phyloP scores from a whole-genome alignment of 768 basidiomycete species.

The Tulasnella sp. region DNA sequence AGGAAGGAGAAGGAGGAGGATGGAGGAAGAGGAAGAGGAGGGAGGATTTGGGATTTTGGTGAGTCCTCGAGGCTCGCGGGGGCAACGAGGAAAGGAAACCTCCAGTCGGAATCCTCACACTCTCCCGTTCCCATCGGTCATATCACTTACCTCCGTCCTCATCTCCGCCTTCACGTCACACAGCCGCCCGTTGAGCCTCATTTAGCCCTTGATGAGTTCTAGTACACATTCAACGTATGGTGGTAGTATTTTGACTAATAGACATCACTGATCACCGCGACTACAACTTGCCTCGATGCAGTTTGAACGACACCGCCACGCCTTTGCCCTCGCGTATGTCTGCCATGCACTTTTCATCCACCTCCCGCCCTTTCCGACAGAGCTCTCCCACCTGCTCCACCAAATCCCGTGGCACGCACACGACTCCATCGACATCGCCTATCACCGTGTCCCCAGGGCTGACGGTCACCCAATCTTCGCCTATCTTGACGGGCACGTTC shows the following conservation, averaged over 20 bases:
- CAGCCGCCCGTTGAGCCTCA: neutral
- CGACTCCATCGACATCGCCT: slow-evolving; percentile 86
- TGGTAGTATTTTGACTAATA: neutral
- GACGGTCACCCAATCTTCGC: slow-evolving; percentile 41
- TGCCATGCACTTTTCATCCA: slow-evolving; percentile 62
- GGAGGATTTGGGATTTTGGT: neutral
- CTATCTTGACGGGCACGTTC: slow-evolving; percentile 51
- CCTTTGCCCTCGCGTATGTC: slow-evolving; percentile 72
- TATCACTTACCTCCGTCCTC: neutral
- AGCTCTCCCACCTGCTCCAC: slow-evolving; percentile 48
- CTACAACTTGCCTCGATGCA: slow-evolving; percentile 46
- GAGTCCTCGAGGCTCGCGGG: slow-evolving; percentile 3
- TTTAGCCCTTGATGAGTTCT: neutral
- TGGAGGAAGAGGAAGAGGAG: neutral
- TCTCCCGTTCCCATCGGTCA: neutral
- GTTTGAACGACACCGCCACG: slow-evolving; percentile 67
- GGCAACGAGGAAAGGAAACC: slow-evolving; percentile 3
- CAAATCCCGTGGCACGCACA: slow-evolving; percentile 58
- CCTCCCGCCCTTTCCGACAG: slow-evolving; percentile 49
- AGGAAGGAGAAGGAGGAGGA: neutral
- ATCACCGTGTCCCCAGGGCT: slow-evolving; percentile 73
- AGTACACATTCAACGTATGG: neutral
- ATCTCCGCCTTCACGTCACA: neutral
- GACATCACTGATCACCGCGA: neutral
- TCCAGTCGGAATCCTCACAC: neutral